These are phyloP conservation scores for Cardamine chenopodiifolia DNA, from an alignment of 345 rosid species.

Conservation along the genomic window DNA sequence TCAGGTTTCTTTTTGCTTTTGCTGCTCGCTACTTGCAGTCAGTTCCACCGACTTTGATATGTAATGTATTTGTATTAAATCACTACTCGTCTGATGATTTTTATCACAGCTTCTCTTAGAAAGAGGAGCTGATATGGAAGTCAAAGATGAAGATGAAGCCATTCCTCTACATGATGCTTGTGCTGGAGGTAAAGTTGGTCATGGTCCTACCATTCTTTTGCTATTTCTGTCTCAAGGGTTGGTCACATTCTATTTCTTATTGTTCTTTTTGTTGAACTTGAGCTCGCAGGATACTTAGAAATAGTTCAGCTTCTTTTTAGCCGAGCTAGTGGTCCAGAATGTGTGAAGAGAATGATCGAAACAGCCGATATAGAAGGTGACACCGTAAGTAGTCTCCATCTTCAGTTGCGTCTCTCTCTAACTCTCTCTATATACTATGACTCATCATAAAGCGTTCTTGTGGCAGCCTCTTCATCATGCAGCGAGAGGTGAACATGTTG, in stretches of 20 bases:
- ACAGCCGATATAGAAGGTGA: conserved; percentile 82
- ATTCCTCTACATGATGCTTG: conserved; percentile 94
- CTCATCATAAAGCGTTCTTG: conserved; percentile 14
- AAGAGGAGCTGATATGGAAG: conserved; percentile 85
- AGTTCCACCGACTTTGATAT: conserved; percentile 4
- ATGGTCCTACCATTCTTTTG: background rate
- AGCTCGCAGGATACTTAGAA: conserved; percentile 60
- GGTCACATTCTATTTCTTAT: background rate
- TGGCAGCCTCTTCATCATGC: conserved; percentile 94
- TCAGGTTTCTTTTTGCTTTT: conserved; percentile 53
- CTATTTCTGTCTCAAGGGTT: background rate
- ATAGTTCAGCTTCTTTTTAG: conserved; percentile 65
- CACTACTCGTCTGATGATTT: background rate
- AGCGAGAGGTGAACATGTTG: conserved; percentile 85
- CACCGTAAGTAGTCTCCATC: conserved; percentile 57
- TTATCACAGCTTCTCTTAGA: conserved; percentile 70
- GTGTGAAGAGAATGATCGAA: conserved; percentile 70
- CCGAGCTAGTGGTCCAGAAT: conserved; percentile 52
- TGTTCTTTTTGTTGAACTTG: background rate
- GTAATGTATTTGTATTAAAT: background rate
- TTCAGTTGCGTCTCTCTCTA: background rate
- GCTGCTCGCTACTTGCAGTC: background rate
- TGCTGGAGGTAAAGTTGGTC: conserved; percentile 66
- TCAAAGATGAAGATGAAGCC: conserved; percentile 90
- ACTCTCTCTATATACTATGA: background rate